A percentile compares a stretch with the other conserved stretches of the same genome.
These are phyloP conservation scores for Colletotrichum phormii DNA, from an alignment of 2,329 filamentous ascomycete species.

Conservation along the genomic window DNA sequence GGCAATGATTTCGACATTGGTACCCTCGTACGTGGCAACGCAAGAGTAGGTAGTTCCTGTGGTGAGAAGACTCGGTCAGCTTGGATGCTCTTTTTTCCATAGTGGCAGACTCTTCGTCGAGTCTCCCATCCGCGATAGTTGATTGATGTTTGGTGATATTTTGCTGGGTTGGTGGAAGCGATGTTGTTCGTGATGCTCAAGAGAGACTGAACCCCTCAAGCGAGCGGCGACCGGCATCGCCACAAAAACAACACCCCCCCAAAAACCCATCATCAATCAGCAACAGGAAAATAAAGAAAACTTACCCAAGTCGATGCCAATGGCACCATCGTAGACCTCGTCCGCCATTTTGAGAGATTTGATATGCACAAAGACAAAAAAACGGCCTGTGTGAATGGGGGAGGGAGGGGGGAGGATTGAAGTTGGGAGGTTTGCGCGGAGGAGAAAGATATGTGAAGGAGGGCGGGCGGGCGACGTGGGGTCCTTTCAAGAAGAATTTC, in stretches of 20 bases:
- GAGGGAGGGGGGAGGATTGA: slow-evolving; percentile 38
- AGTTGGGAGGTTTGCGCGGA: slow-evolving; percentile 36
- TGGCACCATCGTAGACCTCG: slow-evolving; percentile 99
- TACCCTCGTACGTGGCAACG: slow-evolving; percentile 99
- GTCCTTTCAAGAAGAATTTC: slow-evolving; percentile 38
- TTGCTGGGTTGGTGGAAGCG: not conserved
- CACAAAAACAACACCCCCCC: slow-evolving; percentile 25
- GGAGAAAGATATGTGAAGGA: slow-evolving; percentile 36
- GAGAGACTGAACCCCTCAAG: not conserved
- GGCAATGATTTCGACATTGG: slow-evolving; percentile 99
- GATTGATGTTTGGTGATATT: slow-evolving; percentile 8
- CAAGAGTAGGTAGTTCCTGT: slow-evolving; percentile 99
- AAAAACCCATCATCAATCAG: slow-evolving; percentile 23
- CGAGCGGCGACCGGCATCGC: slow-evolving; percentile 24
- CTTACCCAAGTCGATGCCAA: slow-evolving; percentile 99
- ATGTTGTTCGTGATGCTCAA: not conserved
- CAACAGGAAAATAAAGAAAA: slow-evolving; percentile 39
- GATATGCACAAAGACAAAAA: slow-evolving; percentile 37
- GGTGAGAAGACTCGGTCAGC: slow-evolving; percentile 39
- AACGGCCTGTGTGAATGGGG: slow-evolving; percentile 39
- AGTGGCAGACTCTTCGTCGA: not conserved
- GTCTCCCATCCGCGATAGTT: not conserved
- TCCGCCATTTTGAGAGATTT: slow-evolving; percentile 81
- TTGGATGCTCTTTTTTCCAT: slow-evolving; percentile 4
- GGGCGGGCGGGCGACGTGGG: slow-evolving; percentile 35